Percentiles rank a stretch among this genome's conserved stretches.
Evolutionary conservation across 1,284 basidiomycete species (phyloP).

Genomic region (Tylopilus sp.): DNA sequence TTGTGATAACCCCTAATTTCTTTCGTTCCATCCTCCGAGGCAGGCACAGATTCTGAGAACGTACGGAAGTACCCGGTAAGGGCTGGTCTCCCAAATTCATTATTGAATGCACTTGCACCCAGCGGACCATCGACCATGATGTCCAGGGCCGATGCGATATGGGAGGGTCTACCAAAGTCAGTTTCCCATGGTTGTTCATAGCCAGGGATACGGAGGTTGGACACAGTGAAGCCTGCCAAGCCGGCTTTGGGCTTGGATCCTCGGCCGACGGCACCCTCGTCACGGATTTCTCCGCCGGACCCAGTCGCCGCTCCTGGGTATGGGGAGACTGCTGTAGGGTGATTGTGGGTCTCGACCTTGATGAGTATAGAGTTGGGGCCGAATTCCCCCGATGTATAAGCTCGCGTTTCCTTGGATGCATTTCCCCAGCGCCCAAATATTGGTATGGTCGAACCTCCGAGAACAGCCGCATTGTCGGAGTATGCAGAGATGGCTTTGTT

Average conservation of each 20-base stretch:
- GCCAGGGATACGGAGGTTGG: slow-evolving; percentile 88
- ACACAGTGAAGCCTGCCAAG: slow-evolving; percentile 92
- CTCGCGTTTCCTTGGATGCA: slow-evolving; percentile 30
- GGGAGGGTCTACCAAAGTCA: slow-evolving; percentile 84
- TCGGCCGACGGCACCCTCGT: slow-evolving; percentile 94
- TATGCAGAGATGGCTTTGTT: slow-evolving; percentile 92
- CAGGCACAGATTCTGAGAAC: slow-evolving; percentile 72
- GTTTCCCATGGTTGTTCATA: slow-evolving; percentile 91
- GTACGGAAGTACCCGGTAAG: slow-evolving; percentile 87
- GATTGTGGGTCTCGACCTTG: slow-evolving; percentile 99
- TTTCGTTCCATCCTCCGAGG: slow-evolving; percentile 40
- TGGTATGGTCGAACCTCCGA: slow-evolving; percentile 77
- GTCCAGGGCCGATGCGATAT: slow-evolving; percentile 91
- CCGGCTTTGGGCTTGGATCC: slow-evolving; percentile 98
- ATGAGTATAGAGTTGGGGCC: slow-evolving; percentile 90
- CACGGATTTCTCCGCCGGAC: slow-evolving; percentile 96
- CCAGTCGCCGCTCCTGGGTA: slow-evolving; percentile 98
- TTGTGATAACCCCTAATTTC: slow-evolving; percentile 97
- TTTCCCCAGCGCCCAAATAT: slow-evolving; percentile 70
- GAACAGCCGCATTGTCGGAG: slow-evolving; percentile 96
- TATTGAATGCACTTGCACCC: slow-evolving; percentile 95
- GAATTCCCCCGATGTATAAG: slow-evolving; percentile 54
- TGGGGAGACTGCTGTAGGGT: slow-evolving; percentile 97
- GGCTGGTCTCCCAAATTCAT: slow-evolving; percentile 95
- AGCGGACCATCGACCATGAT: slow-evolving; percentile 98